Conservation (phyloP, 1,284 basidiomycete genomes). For the Violaceomyces palustris region DNA sequence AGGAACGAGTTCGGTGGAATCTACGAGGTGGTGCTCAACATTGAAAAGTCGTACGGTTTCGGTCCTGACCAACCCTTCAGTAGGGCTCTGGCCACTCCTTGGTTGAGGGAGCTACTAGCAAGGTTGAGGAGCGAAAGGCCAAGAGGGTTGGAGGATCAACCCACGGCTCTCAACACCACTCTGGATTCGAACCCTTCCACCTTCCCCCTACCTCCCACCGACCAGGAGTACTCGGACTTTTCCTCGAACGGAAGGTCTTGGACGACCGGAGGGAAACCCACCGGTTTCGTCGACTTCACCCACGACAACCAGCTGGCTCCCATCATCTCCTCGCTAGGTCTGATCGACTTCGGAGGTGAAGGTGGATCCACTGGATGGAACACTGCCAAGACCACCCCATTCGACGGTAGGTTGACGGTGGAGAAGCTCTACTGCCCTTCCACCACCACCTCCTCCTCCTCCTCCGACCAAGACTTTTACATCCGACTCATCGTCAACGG, state of each 20-base stretch:
- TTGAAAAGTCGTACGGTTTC: constrained; percentile 24
- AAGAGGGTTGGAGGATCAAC: constrained; percentile 9
- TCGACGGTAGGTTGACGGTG: constrained; percentile 15
- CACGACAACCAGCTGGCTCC: constrained; percentile 34
- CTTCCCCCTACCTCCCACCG: constrained; percentile 7
- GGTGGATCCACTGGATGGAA: too few species aligned
- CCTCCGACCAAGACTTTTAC: constrained; percentile 3
- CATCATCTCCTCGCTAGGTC: constrained; percentile 12
- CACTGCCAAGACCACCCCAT: constrained; percentile 18
- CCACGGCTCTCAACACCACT: constrained; percentile 28
- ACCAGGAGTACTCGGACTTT: too few species aligned
- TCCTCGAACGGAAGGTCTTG: constrained; percentile 1
- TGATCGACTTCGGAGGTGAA: too few species aligned
- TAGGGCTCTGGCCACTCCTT: constrained; percentile 14
- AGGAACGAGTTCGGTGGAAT: constrained; percentile 9
- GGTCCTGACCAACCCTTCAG: constrained; percentile 12
- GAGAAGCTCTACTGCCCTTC: constrained; percentile 16
- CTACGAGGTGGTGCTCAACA: constrained; percentile 14
- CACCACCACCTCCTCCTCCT: too few species aligned
- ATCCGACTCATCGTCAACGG: constrained; percentile 17
- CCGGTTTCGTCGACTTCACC: constrained; percentile 21
- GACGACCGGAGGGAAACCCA: too few species aligned
- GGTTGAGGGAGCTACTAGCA: constrained; percentile 18
- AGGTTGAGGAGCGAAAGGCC: constrained; percentile 13
- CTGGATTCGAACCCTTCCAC: constrained; percentile 7